Base-by-base conservation (phyloP, 2,329 filamentous ascomycete species). In the Penicillium oxalicum region DNA sequence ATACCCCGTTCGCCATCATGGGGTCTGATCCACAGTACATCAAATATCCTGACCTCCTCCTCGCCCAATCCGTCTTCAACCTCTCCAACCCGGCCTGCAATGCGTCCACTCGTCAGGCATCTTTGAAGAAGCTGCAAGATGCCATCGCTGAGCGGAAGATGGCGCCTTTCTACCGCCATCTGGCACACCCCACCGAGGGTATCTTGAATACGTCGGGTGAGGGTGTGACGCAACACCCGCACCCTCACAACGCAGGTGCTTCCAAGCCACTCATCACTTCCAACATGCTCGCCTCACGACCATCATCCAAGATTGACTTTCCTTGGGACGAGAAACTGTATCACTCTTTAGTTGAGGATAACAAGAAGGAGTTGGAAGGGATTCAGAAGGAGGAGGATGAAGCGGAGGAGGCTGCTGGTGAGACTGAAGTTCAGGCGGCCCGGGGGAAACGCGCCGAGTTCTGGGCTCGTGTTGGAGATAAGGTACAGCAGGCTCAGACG, bases 401-500 rank as follows among this genome's bases (percentile, higher is more conserved):
- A 67, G 93, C 93, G 8, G 86, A 87, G 36, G 93, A 98, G 78
- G 91, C 94, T 71, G 91, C 91, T 51, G 93, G 93, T 47, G 93
- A 98, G 64, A 96, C 89, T 9, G 93, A 98, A 74, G 84, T 98
- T 57, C 84, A 91, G 73, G 88, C 89, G 48, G 93, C 91, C 58
- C 83, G 87, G 71, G 91, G 91, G 60, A 97, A 97, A 80, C 81
- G 91, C 62, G 93, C 93, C 51, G 93, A 98, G 71, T 94, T 95
- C 71, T 96, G 88, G 80, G 91, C 94, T 52, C 83, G 89, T 58
- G 88, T 97, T 56, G 91, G 91, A 60, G 93, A 98, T 75, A 97
- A 97, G 85, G 90, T 91, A 65, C 33, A 18, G 69, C 70, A 45
- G 26, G 36, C 11, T 4, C 9, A n/a, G 5, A 34, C 2, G 12